These are phyloP conservation scores for Evernia prunastri DNA, from an alignment of 495 filamentous ascomycete species.

Conservation along the genomic window DNA sequence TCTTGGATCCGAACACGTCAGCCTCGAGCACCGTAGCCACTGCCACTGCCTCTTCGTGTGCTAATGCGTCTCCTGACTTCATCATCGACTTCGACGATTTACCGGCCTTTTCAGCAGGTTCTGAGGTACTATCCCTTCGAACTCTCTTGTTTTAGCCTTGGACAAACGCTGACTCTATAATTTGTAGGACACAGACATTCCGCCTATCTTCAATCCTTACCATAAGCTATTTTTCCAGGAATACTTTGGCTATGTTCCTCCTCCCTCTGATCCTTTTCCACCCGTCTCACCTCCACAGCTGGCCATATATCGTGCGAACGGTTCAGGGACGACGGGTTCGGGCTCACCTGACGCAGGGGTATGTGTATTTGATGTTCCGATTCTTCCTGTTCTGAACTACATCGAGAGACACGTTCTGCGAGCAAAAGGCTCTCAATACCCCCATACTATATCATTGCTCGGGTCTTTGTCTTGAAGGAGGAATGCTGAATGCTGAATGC, in stretches of 20 bases:
- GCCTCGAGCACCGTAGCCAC: background rate
- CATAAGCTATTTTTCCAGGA: slow-evolving; percentile 36
- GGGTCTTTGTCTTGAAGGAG: background rate
- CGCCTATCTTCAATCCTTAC: slow-evolving; percentile 41
- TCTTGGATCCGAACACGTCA: background rate
- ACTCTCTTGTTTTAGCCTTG: background rate
- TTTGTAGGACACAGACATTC: slow-evolving; percentile 27
- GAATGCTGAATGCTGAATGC: background rate
- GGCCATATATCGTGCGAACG: slow-evolving; percentile 35
- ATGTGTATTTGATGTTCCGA: background rate
- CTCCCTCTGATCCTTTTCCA: slow-evolving; percentile 35
- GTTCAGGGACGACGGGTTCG: slow-evolving; percentile 24
- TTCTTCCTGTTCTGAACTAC: background rate
- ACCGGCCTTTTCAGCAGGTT: slow-evolving; percentile 25
- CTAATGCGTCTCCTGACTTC: slow-evolving; percentile 4
- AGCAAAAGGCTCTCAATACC: background rate
- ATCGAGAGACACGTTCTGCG: background rate
- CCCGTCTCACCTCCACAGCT: slow-evolving; percentile 38
- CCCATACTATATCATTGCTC: background rate
- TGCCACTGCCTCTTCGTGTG: slow-evolving; percentile 11
- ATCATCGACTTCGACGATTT: slow-evolving; percentile 28
- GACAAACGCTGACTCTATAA: background rate
- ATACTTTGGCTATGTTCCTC: slow-evolving; percentile 37
- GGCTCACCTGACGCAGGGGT: slow-evolving; percentile 29
- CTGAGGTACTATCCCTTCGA: slow-evolving; percentile 1